phyloP scores from a whole-genome alignment of 176 grass and related monocot species.

The Microstegium vimineum region DNA sequence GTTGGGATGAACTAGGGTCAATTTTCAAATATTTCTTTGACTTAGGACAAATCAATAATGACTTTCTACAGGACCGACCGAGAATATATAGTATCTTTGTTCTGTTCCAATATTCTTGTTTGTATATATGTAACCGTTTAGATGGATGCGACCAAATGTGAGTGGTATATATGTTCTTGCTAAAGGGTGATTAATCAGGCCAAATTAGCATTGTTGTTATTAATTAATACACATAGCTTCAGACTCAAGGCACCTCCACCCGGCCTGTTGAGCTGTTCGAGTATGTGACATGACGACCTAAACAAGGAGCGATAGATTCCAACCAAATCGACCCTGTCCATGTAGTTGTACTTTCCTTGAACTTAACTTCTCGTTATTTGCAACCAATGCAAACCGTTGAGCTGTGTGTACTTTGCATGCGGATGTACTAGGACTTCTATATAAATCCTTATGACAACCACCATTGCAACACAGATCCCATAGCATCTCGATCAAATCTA shows the following conservation, averaged over 20 bases:
- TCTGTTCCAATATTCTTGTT: too few species aligned
- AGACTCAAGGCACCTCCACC: not conserved
- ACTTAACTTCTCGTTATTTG: not conserved
- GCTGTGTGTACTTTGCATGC: too few species aligned
- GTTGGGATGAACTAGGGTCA: too few species aligned
- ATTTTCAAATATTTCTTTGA: too few species aligned
- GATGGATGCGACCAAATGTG: not conserved
- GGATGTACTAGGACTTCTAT: not conserved
- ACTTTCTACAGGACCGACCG: too few species aligned
- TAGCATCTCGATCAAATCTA: not conserved
- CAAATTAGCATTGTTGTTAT: not conserved
- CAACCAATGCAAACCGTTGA: not conserved
- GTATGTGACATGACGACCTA: not conserved
- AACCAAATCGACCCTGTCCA: not conserved
- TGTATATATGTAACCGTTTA: not conserved
- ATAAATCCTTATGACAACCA: not conserved
- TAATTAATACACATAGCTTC: not conserved
- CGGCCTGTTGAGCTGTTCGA: not conserved
- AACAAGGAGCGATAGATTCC: not conserved
- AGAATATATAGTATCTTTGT: too few species aligned
- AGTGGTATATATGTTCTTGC: not conserved
- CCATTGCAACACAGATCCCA: not conserved
- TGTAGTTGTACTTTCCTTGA: not conserved
- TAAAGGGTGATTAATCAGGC: not conserved
- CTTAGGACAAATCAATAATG: too few species aligned